Conservation (phyloP, 805 yeast genomes). For the Monosporozyma aerobia region DNA sequence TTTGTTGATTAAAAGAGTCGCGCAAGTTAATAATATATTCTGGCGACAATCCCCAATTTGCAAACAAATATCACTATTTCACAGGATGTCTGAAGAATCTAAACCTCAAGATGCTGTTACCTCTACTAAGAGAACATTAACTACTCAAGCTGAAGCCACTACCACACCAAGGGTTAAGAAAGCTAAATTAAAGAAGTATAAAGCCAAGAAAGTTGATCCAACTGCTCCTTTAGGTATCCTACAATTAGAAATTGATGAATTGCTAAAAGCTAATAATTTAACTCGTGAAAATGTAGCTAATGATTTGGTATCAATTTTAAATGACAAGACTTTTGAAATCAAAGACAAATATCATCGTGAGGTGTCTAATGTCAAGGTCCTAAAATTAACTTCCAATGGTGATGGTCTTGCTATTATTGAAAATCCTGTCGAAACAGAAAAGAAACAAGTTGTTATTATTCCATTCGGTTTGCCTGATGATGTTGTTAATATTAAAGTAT, state of each 20-base stretch:
- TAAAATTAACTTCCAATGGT: slow-evolving; percentile 64
- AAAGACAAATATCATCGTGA: slow-evolving; percentile 46
- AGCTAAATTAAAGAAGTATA: slow-evolving; percentile 43
- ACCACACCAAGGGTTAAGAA: slow-evolving; percentile 18
- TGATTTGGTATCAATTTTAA: slow-evolving; percentile 57
- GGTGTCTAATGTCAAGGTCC: slow-evolving; percentile 49
- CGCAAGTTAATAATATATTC: neutral
- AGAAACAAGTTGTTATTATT: slow-evolving; percentile 57
- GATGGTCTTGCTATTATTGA: slow-evolving; percentile 72
- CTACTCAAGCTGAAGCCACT: slow-evolving; percentile 1
- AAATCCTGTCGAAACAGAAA: slow-evolving; percentile 42
- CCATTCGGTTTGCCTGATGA: slow-evolving; percentile 92
- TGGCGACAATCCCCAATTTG: neutral
- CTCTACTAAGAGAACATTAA: slow-evolving; percentile 1
- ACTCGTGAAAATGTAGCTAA: slow-evolving; percentile 43
- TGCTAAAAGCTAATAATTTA: slow-evolving; percentile 38
- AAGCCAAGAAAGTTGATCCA: slow-evolving; percentile 55
- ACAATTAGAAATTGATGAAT: slow-evolving; percentile 57
- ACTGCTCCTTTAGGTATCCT: slow-evolving; percentile 78
- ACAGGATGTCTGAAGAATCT: slow-evolving; percentile 1
- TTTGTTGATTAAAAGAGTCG: neutral
- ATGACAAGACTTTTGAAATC: slow-evolving; percentile 37
- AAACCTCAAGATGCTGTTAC: neutral
- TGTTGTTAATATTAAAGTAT: slow-evolving; percentile 55
- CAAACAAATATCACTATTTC: too few relatives aligned